Base-by-base conservation (phyloP, 2,329 filamentous ascomycete species). In the Corniculantispora saksenae region DNA sequence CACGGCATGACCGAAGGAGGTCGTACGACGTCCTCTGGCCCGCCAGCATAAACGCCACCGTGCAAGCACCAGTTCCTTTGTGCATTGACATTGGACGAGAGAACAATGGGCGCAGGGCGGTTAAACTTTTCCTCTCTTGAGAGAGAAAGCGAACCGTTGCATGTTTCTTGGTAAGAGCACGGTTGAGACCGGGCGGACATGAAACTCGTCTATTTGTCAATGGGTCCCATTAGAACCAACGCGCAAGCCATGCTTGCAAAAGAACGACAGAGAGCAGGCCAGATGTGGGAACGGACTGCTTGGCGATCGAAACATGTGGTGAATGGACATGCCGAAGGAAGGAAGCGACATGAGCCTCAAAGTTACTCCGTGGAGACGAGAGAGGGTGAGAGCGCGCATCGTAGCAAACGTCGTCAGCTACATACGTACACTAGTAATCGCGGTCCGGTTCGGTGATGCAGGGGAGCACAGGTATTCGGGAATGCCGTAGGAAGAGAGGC, bases 1-100 rank as follows among this genome's bases (percentile, higher is more conserved):
- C n/a, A 27, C 59, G 59, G 59, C 59, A 61, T 61, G 59, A 32
- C 59, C 59, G 59, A 61, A 25, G 35, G 32, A 32, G 6, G 48
- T 54, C 59, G 59, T 61, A 61, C 59, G 48, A 61, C 23, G 15
- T 29, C 12, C 8, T 29, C 27, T 38, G 40, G 45, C 45, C 29
- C 45, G 45, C 32, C 57, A 43, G 25, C 9, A 7, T 12, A 27
- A 7, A 57, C 25, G 38, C 35, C 54, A 45, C 35, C 21, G n/a
- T 35, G 23, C 19, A 59, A 50, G 13, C 45, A 32, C 32, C 32
- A 32, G 32, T 32, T 32, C 32, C 32, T 32, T 32, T 32, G 32
- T 32, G 32, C 32, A 32, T 32, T 32, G 32, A 32, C 32, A 32
- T 32, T 32, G 5, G 17, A 13, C 38, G 17, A 43, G 17, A 19